Evolutionary conservation across 139 green algal genomes (phyloP), one percentile per base, ranked within the genome.

Genomic region (Edaphochlamys debaryana): DNA sequence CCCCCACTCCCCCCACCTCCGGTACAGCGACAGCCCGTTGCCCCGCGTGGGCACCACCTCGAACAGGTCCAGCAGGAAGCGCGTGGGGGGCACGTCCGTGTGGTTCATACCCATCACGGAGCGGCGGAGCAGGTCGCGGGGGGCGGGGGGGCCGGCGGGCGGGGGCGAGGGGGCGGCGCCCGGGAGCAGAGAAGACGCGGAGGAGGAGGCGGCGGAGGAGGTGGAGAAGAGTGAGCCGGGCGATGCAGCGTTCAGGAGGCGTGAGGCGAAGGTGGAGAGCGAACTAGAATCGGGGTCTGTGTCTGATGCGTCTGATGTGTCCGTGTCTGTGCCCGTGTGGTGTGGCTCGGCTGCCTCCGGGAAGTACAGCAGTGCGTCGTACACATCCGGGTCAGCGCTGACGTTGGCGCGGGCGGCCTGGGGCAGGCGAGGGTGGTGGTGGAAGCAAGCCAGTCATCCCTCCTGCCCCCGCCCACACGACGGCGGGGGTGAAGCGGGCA

Each of bases 71-170:
- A 91, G 69, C 66, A 93, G 84, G 58, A 93, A 72, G 25, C 76
- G 66, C 0, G 92, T 95, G 45, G 89, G 84, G 2, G 94, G 94
- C 80, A 95, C 80, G 41, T 92, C 82, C 9, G 90, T 95, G 91
- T 94, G 89, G 86, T 97, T 96, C 78, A 94, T 88, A 11, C 91
- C 85, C 36, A 97, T 71, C 11, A 67, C 54, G 52, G 86, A 84
- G 23, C 58, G 27, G 48, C 79, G 27, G 63, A 87, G 81, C 60
- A 71, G 54, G n/a, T 2, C 52, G n/a, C 20, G 29, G n/a, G n/a
- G n/a, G n/a, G n/a, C n/a, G n/a, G 50, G 50, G 50, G 50, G 50
- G 50, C 19, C 50, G 50, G 50, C 50, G 50, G 50, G 50, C 15
- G 50, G n/a, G 37, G 58, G 37, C 60, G 8, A 42, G 25, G 60